phyloP scores from a whole-genome alignment of 495 filamentous ascomycete species.

The Lophiotrema nucula region DNA sequence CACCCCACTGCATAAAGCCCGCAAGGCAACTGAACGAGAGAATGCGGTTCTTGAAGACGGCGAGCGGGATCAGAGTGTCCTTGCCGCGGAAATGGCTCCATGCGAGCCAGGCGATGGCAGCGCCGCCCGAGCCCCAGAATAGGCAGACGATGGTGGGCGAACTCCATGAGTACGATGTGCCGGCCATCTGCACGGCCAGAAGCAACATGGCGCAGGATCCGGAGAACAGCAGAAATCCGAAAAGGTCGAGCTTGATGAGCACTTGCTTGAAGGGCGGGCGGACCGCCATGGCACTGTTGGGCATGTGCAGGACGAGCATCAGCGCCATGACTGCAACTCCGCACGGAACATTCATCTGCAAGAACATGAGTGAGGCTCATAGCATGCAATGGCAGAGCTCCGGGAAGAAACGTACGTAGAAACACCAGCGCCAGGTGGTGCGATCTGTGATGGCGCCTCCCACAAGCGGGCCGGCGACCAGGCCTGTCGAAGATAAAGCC shows the following conservation, averaged over 20 bases:
- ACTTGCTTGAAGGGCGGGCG: background rate
- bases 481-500: background rate
- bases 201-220: background rate
- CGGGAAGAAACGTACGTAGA: background rate
- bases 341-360: background rate
- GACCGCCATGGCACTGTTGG: background rate
- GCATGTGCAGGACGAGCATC: slow-evolving; percentile 16
- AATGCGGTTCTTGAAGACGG: slow-evolving; percentile 68
- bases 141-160: background rate
- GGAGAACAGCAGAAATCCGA: background rate
- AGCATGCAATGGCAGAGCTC: background rate
- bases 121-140: background rate
- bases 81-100: slow-evolving; percentile 48
- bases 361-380: background rate
- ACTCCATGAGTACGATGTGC: background rate
- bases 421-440: slow-evolving; percentile 60
- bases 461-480: background rate
- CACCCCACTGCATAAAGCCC: slow-evolving; percentile 55
- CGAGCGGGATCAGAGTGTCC: slow-evolving; percentile 52
- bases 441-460: background rate
- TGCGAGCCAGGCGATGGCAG: background rate
- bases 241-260: background rate
- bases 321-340: slow-evolving; percentile 11
- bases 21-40: slow-evolving; percentile 57
- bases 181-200: background rate